Evolutionary conservation across 2,329 filamentous ascomycete species (phyloP).

Genomic region (Sarocladium oryzae): DNA sequence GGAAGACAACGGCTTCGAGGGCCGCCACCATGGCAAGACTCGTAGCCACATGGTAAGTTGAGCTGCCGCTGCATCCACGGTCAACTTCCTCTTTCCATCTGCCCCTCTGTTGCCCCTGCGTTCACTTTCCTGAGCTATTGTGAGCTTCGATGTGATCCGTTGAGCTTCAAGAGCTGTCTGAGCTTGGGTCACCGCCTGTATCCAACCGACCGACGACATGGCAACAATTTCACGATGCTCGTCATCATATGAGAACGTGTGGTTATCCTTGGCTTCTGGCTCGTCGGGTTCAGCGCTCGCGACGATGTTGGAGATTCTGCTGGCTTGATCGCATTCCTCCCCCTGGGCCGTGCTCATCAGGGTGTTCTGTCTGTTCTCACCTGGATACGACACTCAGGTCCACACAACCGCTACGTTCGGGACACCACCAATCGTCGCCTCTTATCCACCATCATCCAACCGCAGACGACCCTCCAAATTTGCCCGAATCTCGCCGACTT

Average conservation of each 20-base stretch:
- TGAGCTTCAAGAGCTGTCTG: background rate
- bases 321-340: background rate
- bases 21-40: slow-evolving; percentile 76
- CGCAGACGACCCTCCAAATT: background rate
- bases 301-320: too few species aligned
- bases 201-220: background rate
- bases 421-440: background rate
- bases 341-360: background rate
- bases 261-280: too few species aligned
- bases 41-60: slow-evolving; percentile 76
- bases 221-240: background rate
- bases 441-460: slow-evolving; percentile 1
- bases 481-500: background rate
- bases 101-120: background rate
- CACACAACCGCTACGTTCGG: slow-evolving; percentile 5
- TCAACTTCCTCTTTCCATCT: background rate
- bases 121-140: background rate
- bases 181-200: background rate
- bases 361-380: background rate
- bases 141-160: background rate
- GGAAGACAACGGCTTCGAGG: slow-evolving; percentile 45
- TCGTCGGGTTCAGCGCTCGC: too few species aligned
- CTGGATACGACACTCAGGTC: slow-evolving; percentile 4
- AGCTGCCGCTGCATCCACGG: background rate
- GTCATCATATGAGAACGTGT: background rate